Evolutionary conservation across 2,329 filamentous ascomycete genomes (phyloP), one percentile per base, ranked within the genome.

Genomic region (Neofusicoccum sp.): DNA sequence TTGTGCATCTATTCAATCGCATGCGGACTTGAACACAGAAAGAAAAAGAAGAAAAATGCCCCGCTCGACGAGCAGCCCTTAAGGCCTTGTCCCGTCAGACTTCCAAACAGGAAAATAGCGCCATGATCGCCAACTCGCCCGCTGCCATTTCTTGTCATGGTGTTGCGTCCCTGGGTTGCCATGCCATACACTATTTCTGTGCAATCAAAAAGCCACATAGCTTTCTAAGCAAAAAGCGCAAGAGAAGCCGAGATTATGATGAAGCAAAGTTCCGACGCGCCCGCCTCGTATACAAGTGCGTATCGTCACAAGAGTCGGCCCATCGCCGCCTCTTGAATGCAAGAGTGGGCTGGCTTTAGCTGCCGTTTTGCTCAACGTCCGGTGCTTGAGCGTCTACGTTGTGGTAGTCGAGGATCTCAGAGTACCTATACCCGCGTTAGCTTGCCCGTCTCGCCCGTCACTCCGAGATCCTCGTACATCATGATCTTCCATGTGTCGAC

Each of bases 401-500:
- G 80, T 98, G 95, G 78, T 97, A 98, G 77, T 98, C 93, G 69
- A 98, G 88, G 70, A 99, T 98, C 77, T 98, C 93, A 57, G 93
- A 96, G 82, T 98, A 98, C 92, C 93, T 96, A 73, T 31, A 14
- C 58, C 33, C 43, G 12, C 26, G 36, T 58, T 41, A 62, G 62
- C 38, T 40, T 9, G 44, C 12, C 33, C 5, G 7, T 12, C 20
- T 9, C 40, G 3, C 11, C 11, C 11, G 7, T 8, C 11, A 1
- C 4, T 6, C 28, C 44, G 24, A n/a, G n/a, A 26, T 53, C n/a
- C 4, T 40, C 73, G 73, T 83, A 96, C 95, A 99, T 99, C 95
- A 98, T 99, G 74, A 99, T 97, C 82, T 99, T 99, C 95, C 95
- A 99, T n/a, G 93, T 96, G 73, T 99, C 95, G 54, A 98, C 93